Base-by-base conservation (phyloP, 1,139 yeast species). In the Magnusiomyces suaveolens region DNA sequence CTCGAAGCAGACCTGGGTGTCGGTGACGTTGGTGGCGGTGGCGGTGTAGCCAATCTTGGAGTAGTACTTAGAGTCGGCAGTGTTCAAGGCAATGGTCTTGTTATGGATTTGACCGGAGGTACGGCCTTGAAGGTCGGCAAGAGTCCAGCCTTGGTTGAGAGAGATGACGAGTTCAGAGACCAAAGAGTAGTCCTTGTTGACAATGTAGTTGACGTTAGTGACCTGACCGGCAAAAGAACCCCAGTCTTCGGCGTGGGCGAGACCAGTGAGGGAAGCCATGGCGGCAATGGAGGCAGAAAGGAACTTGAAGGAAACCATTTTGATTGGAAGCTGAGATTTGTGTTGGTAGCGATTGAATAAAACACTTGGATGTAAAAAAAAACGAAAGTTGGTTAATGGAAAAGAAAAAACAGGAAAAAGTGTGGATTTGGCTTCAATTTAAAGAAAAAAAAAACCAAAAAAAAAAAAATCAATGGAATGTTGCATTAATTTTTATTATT, bases 61-160 rank as follows among this genome's bases (percentile, higher is more conserved):
- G 46, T 56, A 56, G 54, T 56, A 56, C 41, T 56, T 56, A 23
- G 46, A 23, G 43, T 56, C 58, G 26, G 53, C 58, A n/a, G 55
- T 53, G 50, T 56, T 56, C 46, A 18, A 56, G 3, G 54, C 51
- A 39, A 56, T 50, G 6, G 56, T 47, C 47, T 56, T 56, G 51
- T 53, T 53, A 16, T 43, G 52, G 38, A 56, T 52, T 32, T 56
- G 58, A 1, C 53, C 53, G 3, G 46, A 48, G n/a, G 52, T 44
- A 16, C 56, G 54, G 20, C 58, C 58, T 26, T 24, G 18, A 12
- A 56, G 49, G 33, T 56, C 56, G 43, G 54, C 56, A n/a, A 56
- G 53, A n/a, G 56, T 33, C 53, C 53, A 56, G n/a, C 53, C 43
- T 3, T 32, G 29, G 46, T 51, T 52, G 6, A 56, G 52, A 1